phyloP scores from a whole-genome alignment of 2,329 filamentous ascomycete species.

The Cordyceps fumosorosea region DNA sequence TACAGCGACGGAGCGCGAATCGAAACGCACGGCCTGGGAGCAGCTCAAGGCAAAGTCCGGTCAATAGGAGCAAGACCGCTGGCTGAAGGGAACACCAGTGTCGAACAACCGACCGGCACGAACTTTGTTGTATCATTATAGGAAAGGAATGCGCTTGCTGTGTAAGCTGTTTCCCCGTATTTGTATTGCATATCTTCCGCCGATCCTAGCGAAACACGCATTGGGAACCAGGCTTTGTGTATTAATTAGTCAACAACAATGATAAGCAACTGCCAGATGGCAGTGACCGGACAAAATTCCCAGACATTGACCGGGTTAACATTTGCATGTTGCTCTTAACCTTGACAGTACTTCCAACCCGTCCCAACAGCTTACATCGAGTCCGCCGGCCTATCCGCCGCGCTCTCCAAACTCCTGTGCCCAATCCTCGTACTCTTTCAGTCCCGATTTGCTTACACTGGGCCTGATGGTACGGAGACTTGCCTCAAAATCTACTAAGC shows the following conservation, averaged over 20 bases:
- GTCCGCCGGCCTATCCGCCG: slow-evolving; percentile 53
- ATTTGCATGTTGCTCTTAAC: neutral
- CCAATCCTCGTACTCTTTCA: slow-evolving; percentile 93
- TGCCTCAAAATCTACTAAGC: slow-evolving; percentile 72
- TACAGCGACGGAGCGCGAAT: slow-evolving; percentile 20
- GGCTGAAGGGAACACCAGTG: neutral
- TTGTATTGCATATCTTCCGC: neutral
- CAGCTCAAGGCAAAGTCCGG: neutral
- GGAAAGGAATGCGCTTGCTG: neutral
- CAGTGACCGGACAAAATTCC: neutral
- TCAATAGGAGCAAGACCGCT: neutral
- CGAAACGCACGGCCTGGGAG: slow-evolving; percentile 18
- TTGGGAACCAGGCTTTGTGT: neutral
- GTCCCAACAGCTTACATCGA: neutral
- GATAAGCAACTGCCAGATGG: neutral
- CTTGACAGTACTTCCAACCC: neutral
- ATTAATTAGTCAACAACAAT: neutral
- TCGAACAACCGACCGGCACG: neutral
- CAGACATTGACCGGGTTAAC: neutral
- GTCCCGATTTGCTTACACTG: slow-evolving; percentile 76
- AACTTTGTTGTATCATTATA: neutral
- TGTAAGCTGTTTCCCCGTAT: neutral
- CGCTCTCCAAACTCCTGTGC: slow-evolving; percentile 87
- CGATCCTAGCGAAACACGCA: neutral
- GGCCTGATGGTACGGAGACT: slow-evolving; percentile 82